Evolutionary conservation across 192 early-diverging fungal genomes (phyloP).

Genomic region (Rhizoclosmatium sp.): DNA sequence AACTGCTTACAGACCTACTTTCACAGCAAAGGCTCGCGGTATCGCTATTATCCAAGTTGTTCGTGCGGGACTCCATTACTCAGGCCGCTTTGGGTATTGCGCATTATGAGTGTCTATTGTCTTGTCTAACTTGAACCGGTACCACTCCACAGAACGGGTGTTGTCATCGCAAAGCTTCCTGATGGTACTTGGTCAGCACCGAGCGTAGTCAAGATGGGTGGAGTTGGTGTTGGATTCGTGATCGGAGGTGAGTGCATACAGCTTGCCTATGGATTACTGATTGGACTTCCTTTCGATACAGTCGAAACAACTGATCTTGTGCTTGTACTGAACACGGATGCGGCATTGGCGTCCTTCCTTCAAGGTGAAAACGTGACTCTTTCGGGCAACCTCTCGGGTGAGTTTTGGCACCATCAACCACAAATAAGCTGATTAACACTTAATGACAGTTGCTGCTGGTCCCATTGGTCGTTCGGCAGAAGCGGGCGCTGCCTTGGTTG

Average conservation of each 20-base stretch:
- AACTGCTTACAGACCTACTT: background rate
- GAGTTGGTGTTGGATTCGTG: conserved; percentile 85
- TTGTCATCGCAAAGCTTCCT: conserved; percentile 84
- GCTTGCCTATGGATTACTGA: too few species aligned
- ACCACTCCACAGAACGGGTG: conserved; percentile 56
- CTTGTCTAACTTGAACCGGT: too few species aligned
- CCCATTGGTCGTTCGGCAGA: conserved; percentile 70
- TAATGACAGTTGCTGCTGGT: conserved; percentile 25
- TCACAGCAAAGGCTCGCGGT: conserved; percentile 63
- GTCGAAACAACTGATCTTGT: conserved; percentile 92
- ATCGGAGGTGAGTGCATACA: conserved; percentile 64
- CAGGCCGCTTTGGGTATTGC: conserved; percentile 70
- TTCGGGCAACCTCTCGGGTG: background rate
- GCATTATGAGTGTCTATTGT: too few species aligned
- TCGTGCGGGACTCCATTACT: conserved; percentile 89
- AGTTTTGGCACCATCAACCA: background rate
- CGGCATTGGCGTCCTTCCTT: conserved; percentile 84
- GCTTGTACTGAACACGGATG: conserved; percentile 83
- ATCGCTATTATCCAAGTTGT: conserved; percentile 90
- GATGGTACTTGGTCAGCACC: conserved; percentile 86
- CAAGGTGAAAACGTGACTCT: conserved; percentile 74
- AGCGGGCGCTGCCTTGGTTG: conserved; percentile 30
- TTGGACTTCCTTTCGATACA: background rate
- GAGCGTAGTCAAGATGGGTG: conserved; percentile 79
- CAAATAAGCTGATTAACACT: conserved; percentile 40